Conservation (phyloP, 169 alveolate species). For the Plasmodium vivax region DNA sequence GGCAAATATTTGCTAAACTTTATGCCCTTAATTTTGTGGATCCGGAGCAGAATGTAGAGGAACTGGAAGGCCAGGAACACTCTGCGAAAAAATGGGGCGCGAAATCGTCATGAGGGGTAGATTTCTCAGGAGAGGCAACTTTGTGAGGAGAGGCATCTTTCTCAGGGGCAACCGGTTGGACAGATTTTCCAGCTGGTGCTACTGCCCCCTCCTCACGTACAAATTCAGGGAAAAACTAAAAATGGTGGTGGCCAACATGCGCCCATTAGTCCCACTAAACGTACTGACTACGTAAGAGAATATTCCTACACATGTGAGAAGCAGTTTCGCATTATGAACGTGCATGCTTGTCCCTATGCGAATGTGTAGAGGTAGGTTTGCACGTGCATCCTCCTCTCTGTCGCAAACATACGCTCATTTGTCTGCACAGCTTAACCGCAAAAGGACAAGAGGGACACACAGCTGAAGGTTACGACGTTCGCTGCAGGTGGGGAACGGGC, state of each 20-base stretch:
- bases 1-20: slow-evolving; percentile 11
- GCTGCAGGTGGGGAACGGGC: slow-evolving; percentile 3
- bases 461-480: slow-evolving; percentile 28
- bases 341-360: neutral
- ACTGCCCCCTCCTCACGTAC: neutral
- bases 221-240: slow-evolving; percentile 53
- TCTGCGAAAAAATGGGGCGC: neutral
- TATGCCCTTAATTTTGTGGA: slow-evolving; percentile 30
- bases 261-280: slow-evolving; percentile 5
- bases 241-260: slow-evolving; percentile 11
- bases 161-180: neutral
- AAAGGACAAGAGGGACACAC: slow-evolving; percentile 50
- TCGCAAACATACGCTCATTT: neutral
- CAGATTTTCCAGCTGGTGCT: neutral
- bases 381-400: neutral
- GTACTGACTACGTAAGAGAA: slow-evolving; percentile 30
- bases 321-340: neutral
- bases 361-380: neutral
- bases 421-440: slow-evolving; percentile 15
- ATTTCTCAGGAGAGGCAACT: too few relatives aligned
- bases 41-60: slow-evolving; percentile 22
- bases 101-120: neutral
- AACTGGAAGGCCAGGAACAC: slow-evolving; percentile 27
- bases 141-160: too few relatives aligned
- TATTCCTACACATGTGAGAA: slow-evolving; percentile 23